A percentile compares a stretch with the other conserved stretches of the same genome.
Conservation (phyloP, 495 filamentous ascomycete species). For the Hypoxylon lenormandii region DNA sequence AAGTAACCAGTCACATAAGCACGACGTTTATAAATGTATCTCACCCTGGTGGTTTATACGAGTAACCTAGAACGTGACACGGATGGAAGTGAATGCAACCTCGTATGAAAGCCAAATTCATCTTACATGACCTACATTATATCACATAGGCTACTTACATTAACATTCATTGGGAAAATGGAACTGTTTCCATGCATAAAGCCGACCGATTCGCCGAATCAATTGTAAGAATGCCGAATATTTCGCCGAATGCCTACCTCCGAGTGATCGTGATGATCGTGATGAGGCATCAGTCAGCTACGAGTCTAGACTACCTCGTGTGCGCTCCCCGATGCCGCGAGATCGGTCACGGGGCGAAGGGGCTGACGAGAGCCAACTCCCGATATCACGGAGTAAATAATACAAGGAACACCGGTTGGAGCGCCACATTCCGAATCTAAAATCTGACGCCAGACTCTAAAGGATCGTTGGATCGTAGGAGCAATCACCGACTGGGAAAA, state of each 20-base stretch:
- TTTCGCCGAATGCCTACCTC: background rate
- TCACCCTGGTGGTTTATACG: background rate
- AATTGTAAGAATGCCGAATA: no score
- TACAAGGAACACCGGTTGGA: background rate
- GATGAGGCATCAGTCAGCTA: background rate
- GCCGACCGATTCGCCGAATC: background rate
- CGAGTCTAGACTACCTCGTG: background rate
- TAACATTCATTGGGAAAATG: background rate
- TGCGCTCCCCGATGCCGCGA: background rate
- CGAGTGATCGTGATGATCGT: background rate
- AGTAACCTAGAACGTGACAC: background rate
- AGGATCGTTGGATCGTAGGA: background rate
- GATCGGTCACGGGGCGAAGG: background rate
- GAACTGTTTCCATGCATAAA: background rate
- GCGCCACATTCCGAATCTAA: background rate
- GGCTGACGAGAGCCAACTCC: background rate
- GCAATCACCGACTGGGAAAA: no score
- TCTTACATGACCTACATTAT: background rate
- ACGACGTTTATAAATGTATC: background rate
- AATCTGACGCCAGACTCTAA: background rate
- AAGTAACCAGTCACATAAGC: constrained; percentile 3
- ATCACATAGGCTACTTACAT: no score
- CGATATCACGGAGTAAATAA: background rate
- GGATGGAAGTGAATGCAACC: background rate
- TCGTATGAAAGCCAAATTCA: background rate